phyloP scores from a whole-genome alignment of 2,329 filamentous ascomycete genomes.

The Aspergillus sojae region DNA sequence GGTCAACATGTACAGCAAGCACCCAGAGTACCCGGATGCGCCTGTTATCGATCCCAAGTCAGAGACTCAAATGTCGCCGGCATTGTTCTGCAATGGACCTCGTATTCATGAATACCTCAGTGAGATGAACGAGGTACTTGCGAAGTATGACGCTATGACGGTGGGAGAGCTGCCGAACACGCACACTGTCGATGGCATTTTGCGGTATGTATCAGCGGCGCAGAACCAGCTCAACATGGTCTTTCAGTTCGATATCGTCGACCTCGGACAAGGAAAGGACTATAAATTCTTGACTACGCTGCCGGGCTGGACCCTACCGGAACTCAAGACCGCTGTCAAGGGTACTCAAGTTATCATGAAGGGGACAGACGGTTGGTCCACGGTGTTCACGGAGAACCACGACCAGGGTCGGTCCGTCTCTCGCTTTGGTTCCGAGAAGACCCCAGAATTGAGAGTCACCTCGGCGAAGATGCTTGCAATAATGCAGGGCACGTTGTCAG shows the following conservation, averaged over 20 bases:
- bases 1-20: conserved; percentile 72
- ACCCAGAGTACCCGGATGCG: conserved; percentile 53
- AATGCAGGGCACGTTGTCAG: conserved; percentile 58
- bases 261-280: conserved; percentile 55
- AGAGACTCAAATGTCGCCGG: conserved; percentile 63
- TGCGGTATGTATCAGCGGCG: conserved; percentile 57
- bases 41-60: conserved; percentile 43
- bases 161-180: conserved; percentile 62
- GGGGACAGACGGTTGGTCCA: conserved; percentile 64
- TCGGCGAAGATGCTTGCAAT: conserved; percentile 63
- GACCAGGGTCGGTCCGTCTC: conserved; percentile 64
- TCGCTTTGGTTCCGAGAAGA: conserved; percentile 54
- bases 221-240: conserved; percentile 69
- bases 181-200: conserved; percentile 57
- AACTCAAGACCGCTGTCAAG: conserved; percentile 55
- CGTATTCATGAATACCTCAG: conserved; percentile 60
- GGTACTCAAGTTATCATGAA: conserved; percentile 63
- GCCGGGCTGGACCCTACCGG: conserved; percentile 48
- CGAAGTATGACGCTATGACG: conserved; percentile 60
- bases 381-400: conserved; percentile 67
- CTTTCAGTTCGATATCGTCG: conserved; percentile 70
- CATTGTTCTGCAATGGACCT: conserved; percentile 61
- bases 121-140: conserved; percentile 55
- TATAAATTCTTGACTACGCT: conserved; percentile 58
- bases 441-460: conserved; percentile 52